Base-by-base conservation (phyloP, 352 stramenopile genomes). In the Thalassiosira hispida region DNA sequence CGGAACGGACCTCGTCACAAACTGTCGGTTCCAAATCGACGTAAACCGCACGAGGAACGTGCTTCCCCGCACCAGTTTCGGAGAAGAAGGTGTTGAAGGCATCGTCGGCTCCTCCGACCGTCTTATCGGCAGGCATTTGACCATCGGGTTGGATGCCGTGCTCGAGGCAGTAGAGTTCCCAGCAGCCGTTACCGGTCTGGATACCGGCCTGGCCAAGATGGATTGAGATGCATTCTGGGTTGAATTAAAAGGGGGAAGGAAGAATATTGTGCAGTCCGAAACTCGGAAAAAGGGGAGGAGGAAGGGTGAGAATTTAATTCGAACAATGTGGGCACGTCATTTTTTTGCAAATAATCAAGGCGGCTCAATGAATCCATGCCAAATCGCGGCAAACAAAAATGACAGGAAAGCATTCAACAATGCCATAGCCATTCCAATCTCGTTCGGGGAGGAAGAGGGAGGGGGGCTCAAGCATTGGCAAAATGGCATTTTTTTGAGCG, bases 71-170 rank as follows among this genome's bases (percentile, higher is more conserved):
- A 18, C 89, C 89, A 9, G 95, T 97, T 79, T 98, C 95, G 29
- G 88, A 95, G 88, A 98, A 98, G 86, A 97, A 98, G 52, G 97
- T 99, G 94, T 98, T 98, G 93, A 98, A 99, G 49, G 96, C 95
- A 77, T 99, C 96, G 78, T 98, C 96, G 12, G 95, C 96, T 76
- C 92, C 95, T 60, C 95, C 95, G 67, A 97, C 94, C 47, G 94
- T 96, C 87, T 97, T 97, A 84, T 97, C 94, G 56, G 88, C 94
- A 38, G 94, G 62, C 95, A 98, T 98, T 70, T 96, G 88, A 47
- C 96, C 96, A 85, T 98, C 94, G 12, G 95, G 94, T 73, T 96
- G 90, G 79, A 98, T 98, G 33, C 87, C 96, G 85, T 99, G 93
- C 79, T 96, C 93, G 35, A 96, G 83, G 81, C 93, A 95, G 85